Evolutionary conservation across 2,329 filamentous ascomycete genomes (phyloP).

Genomic region (Raffaelea ambrosiae): DNA sequence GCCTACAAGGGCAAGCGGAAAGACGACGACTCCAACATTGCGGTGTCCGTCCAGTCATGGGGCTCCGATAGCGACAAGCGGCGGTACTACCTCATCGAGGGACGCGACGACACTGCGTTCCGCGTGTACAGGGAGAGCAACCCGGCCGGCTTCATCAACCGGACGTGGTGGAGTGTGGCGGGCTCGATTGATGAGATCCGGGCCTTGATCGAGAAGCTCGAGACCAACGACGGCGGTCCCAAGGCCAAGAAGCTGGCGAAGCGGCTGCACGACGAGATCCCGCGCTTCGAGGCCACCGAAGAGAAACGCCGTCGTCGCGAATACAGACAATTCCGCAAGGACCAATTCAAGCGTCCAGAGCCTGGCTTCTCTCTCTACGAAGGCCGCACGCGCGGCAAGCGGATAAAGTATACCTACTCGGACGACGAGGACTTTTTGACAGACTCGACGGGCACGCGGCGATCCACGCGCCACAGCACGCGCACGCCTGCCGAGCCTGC

Average conservation of each 20-base stretch:
- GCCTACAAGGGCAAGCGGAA: constrained; percentile 83
- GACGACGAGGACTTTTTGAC: constrained; percentile 70
- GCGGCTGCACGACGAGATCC: constrained; percentile 70
- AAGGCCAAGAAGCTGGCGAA: constrained; percentile 71
- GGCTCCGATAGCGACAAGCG: constrained; percentile 74
- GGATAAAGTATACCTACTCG: constrained; percentile 92
- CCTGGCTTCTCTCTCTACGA: constrained; percentile 91
- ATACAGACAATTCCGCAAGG: constrained; percentile 77
- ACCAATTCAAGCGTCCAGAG: constrained; percentile 79
- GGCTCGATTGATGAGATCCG: constrained; percentile 82
- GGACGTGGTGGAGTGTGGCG: constrained; percentile 89
- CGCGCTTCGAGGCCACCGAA: constrained; percentile 87
- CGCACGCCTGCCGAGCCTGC: constrained; percentile 63
- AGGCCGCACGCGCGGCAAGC: constrained; percentile 90
- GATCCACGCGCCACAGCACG: constrained; percentile 66
- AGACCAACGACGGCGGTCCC: constrained; percentile 67
- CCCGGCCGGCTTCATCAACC: constrained; percentile 56
- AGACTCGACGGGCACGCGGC: constrained; percentile 53
- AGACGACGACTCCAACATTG: constrained; percentile 72
- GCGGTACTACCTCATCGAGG: constrained; percentile 89
- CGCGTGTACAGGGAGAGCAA: constrained; percentile 92
- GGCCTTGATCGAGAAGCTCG: constrained; percentile 65
- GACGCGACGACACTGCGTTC: constrained; percentile 88
- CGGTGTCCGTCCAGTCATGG: constrained; percentile 73
- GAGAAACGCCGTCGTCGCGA: constrained; percentile 94